Base-by-base conservation (phyloP, 2,329 filamentous ascomycete genomes). In the Mollisiaceae sp. region DNA sequence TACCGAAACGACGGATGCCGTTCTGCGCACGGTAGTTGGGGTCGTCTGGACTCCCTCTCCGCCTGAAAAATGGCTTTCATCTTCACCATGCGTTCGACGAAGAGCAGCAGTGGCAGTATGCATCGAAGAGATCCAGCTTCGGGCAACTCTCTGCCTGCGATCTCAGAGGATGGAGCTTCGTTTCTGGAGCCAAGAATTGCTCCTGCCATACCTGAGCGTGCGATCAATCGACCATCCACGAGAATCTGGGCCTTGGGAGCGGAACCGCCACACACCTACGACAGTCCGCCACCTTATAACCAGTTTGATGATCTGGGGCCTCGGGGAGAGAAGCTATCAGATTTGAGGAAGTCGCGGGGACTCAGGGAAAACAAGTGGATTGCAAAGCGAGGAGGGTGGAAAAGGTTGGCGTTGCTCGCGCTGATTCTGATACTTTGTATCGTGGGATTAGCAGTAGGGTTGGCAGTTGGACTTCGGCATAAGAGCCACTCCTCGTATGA, bases 361-460 rank as follows among this genome's bases (percentile, higher is more conserved):
- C 12, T 70, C 6, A 45, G 32, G 20, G 70, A 71, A 27, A 74
- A 72, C 67, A 72, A 72, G 32, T 69, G 72, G 66, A 67, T 76
- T 59, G 73, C 71, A 35, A 70, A 73, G 54, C 65, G 75, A 60
- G 75, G 75, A 9, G 75, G 75, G 15, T 77, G 76, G 76, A 71
- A 67, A 57, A 61, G 75, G 35, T 71, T 76, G 70, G 65, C 65
- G 24, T 38, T 77, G 15, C 65, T 77, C 38, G 65, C 65, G 1
- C n/a, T 69, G 2, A 57, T 71, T 20, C 35, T 75, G 39, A 35
- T 71, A 35, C 47, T 74, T 15, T 68, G 71, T 57, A 60, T 74
- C 20, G 65, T 78, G 8, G 77, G 68, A 8, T 62, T 78, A 39
- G 69, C 67, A 2, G 72, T 78, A 36, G 77, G 76, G 32, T 65